Evolutionary conservation across 495 filamentous ascomycete genomes (phyloP).

Genomic region (Lasiosphaeria miniovina): DNA sequence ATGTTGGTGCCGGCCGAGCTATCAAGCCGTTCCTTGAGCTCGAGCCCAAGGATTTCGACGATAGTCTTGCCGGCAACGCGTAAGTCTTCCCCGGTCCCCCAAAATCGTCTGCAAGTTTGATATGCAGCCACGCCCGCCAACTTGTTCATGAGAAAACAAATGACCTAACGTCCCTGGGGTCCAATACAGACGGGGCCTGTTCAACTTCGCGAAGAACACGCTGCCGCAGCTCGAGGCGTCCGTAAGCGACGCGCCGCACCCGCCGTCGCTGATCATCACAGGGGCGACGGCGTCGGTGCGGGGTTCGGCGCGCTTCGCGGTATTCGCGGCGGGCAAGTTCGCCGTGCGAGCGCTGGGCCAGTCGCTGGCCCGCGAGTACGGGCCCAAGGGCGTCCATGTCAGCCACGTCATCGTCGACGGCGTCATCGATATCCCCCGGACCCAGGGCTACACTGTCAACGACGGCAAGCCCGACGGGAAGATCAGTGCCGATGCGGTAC

Average conservation of each 20-base stretch:
- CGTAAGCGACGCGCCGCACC: slow-evolving; percentile 50
- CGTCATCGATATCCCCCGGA: slow-evolving; percentile 79
- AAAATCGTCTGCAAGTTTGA: not conserved
- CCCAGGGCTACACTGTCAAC: slow-evolving; percentile 58
- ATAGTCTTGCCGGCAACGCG: slow-evolving; percentile 57
- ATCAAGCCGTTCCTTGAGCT: slow-evolving; percentile 81
- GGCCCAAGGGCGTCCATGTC: slow-evolving; percentile 85
- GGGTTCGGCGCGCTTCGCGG: slow-evolving; percentile 65
- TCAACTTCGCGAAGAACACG: slow-evolving; percentile 70
- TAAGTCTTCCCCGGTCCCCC: slow-evolving; percentile 36
- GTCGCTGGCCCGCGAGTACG: slow-evolving; percentile 81
- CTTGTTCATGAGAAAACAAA: not conserved
- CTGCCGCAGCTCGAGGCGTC: slow-evolving; percentile 67
- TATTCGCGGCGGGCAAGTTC: slow-evolving; percentile 79
- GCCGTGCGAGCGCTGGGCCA: slow-evolving; percentile 75
- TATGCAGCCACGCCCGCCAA: no score
- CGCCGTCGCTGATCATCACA: slow-evolving; percentile 82
- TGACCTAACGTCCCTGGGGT: not conserved
- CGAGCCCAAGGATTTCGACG: slow-evolving; percentile 60
- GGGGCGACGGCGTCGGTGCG: slow-evolving; percentile 81
- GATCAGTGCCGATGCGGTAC: slow-evolving; percentile 74
- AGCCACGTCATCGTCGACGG: slow-evolving; percentile 84
- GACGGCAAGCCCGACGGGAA: slow-evolving; percentile 64
- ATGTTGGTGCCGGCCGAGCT: slow-evolving; percentile 66
- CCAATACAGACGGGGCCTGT: slow-evolving; percentile 60